Evolutionary conservation across 352 stramenopile genomes (phyloP).

Genomic region (Phytopythium litorale): DNA sequence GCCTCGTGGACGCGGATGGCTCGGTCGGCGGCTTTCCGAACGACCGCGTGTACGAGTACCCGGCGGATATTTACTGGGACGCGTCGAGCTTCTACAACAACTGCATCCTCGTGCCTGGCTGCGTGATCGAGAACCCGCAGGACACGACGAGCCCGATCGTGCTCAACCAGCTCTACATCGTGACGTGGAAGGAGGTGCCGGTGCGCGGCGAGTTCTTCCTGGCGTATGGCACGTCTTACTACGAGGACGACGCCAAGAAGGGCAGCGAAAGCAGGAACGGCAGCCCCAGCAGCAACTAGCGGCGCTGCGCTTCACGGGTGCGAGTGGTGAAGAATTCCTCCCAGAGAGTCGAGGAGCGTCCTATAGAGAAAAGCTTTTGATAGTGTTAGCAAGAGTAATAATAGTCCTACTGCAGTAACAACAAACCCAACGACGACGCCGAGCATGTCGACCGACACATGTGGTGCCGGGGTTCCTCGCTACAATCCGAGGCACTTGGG

Average conservation of each 20-base stretch:
- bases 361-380: conserved; percentile 10
- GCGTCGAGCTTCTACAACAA: conserved; percentile 89
- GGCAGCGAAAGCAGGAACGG: background rate
- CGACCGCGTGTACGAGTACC: conserved; percentile 86
- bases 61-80: conserved; percentile 83
- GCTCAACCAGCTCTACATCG: conserved; percentile 85
- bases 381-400: conserved; percentile 7
- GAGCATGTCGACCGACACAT: too few relatives aligned
- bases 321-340: background rate
- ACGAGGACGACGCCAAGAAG: conserved; percentile 80
- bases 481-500: too few relatives aligned
- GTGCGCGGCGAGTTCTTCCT: conserved; percentile 87
- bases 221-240: conserved; percentile 87
- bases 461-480: too few relatives aligned
- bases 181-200: conserved; percentile 85
- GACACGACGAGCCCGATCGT: conserved; percentile 75
- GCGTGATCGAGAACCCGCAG: conserved; percentile 74
- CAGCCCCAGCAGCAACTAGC: conserved; percentile 1
- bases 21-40: conserved; percentile 84
- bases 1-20: conserved; percentile 79
- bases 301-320: background rate
- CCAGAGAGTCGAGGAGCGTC: background rate
- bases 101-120: conserved; percentile 85
- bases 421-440: too few relatives aligned
- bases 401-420: background rate